These are phyloP conservation scores for Lindgomyces ingoldianus DNA, from an alignment of 495 filamentous ascomycete genomes.

Conservation along the genomic window DNA sequence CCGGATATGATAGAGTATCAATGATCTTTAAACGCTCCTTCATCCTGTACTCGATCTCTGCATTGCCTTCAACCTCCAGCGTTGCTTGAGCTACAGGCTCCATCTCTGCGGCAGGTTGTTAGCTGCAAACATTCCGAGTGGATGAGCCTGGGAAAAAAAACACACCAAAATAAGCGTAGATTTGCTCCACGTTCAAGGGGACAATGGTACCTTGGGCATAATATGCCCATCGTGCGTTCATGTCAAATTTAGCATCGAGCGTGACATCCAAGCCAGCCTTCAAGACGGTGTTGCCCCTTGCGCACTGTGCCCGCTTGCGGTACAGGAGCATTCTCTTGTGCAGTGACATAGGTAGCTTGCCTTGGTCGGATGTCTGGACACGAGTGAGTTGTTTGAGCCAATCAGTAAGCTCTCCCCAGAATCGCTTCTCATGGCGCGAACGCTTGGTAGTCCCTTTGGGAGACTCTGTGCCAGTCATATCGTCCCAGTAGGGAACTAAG, in stretches of 20 bases:
- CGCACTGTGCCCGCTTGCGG: background rate
- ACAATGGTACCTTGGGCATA: conserved; percentile 1
- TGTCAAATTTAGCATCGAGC: background rate
- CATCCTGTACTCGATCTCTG: background rate
- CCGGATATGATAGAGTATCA: conserved; percentile 1
- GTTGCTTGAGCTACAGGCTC: background rate
- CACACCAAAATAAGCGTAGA: background rate
- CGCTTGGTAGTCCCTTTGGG: background rate
- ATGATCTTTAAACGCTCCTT: conserved; percentile 1
- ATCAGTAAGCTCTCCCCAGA: background rate
- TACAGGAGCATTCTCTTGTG: background rate
- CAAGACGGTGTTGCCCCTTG: background rate
- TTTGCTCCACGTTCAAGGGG: background rate
- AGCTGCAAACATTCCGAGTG: no score
- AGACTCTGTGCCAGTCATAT: background rate
- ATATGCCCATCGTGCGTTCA: conserved; percentile 4
- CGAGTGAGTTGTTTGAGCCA: conserved; percentile 3
- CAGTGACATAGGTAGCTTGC: background rate
- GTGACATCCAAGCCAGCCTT: conserved; percentile 5
- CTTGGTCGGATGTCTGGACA: background rate
- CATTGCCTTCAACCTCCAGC: conserved; percentile 1
- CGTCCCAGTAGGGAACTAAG: background rate
- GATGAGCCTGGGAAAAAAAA: no score
- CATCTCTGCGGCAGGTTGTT: no score
- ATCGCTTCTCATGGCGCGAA: background rate